Base-by-base conservation (phyloP, 2,329 filamentous ascomycete genomes). In the Talaromyces sp. region DNA sequence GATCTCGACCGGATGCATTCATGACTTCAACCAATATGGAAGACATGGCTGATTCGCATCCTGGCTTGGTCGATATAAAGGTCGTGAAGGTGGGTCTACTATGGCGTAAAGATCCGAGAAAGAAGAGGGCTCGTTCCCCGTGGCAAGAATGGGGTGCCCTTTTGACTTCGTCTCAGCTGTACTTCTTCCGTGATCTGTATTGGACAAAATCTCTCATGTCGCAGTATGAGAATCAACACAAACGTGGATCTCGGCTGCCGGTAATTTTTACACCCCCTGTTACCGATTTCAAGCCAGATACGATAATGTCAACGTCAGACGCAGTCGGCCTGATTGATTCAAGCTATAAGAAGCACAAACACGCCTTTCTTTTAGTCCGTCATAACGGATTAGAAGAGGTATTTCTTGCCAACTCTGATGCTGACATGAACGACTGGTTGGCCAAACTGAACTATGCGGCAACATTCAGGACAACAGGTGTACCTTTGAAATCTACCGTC, bases 101-200 rank as follows among this genome's bases (percentile, higher is more conserved):
- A 37, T 99, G 95, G 95, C 88, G 95, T 52, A 99, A 99, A 75
- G 93, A 97, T 69, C 81, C 85, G 1, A 97, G 96, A 80, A 97
- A 94, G 79, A 94, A 95, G 80, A 96, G 96, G 78, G 90, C 93
- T 0, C 87, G 94, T 50, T 97, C 94, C 11, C 94, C 95, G 1
- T 99, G 95, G 95, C 94, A 97, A 74, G 95, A 99, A 83, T 99
- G 95, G 95, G 95, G 95, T 61, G 95, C 93, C 27, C 90, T 99
- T 66, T 84, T 99, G 35, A 99, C 95, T 0, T 92, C 94, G n/a
- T 96, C 95, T 6, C 94, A 97, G 73, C 85, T 99, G 8, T 99
- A 97, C 77, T 92, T 99, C 77, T 99, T 98, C 81, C 89, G 92
- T 65, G 97, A 98, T 74, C 90, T 92, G 5, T 84, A 88, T 22